Conservation (phyloP, 2,329 filamentous ascomycete species). For the Lecanoromycetidae sp. region DNA sequence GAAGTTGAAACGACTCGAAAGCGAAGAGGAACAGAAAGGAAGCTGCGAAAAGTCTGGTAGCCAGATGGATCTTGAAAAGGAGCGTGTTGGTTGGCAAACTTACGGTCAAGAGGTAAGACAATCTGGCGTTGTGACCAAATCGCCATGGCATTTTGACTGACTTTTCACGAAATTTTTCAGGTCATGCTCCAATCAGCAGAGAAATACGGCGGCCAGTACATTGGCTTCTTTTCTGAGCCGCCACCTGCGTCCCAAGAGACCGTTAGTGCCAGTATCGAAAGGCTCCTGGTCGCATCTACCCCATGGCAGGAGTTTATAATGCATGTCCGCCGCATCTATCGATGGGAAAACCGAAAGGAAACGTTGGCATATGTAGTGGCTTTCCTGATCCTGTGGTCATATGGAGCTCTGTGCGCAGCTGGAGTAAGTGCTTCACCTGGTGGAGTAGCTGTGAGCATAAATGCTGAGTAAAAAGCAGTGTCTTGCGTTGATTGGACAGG, state of each 20-base stretch:
- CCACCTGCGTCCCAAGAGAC: slow-evolving; percentile 25
- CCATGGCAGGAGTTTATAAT: slow-evolving; percentile 28
- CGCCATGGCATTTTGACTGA: slow-evolving; percentile 8
- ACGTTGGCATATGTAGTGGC: slow-evolving; percentile 24
- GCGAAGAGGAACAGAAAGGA: slow-evolving; percentile 19
- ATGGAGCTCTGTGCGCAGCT: no score
- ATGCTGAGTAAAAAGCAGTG: neutral
- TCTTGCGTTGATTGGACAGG: neutral
- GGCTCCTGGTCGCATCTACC: slow-evolving; percentile 28
- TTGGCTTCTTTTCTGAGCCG: slow-evolving; percentile 24
- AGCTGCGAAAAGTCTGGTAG: slow-evolving; percentile 20
- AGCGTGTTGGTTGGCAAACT: slow-evolving; percentile 23
- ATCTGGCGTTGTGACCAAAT: neutral
- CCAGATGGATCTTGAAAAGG: slow-evolving; percentile 13
- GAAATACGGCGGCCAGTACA: slow-evolving; percentile 28
- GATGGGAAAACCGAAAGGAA: slow-evolving; percentile 26
- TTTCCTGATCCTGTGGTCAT: slow-evolving; percentile 4
- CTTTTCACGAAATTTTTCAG: slow-evolving; percentile 16
- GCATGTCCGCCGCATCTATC: slow-evolving; percentile 26
- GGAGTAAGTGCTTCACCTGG: no score
- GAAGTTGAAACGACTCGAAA: slow-evolving; percentile 23
- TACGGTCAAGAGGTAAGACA: slow-evolving; percentile 22
- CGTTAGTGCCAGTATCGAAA: slow-evolving; percentile 26
- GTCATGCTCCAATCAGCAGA: slow-evolving; percentile 23
- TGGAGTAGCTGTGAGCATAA: no score